These are phyloP conservation scores for Aureobasidium leucospermi DNA, from an alignment of 2,329 filamentous ascomycete species.

Conservation along the genomic window DNA sequence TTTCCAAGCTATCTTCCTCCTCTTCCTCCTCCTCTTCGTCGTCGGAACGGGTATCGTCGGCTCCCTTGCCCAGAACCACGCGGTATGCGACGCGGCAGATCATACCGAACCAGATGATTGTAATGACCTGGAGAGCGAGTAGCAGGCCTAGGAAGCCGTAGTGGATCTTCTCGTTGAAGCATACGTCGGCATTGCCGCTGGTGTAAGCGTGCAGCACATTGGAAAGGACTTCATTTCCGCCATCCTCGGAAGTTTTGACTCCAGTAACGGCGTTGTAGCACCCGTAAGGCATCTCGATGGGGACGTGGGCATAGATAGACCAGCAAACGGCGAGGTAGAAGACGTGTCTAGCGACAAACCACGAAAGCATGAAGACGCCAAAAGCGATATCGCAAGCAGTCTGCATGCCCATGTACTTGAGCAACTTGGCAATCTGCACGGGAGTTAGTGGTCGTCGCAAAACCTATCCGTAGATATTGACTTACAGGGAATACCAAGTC, in stretches of 20 bases:
- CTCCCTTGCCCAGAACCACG: slow-evolving; percentile 67
- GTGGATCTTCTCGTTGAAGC: slow-evolving; percentile 68
- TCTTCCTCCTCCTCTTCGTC: slow-evolving; percentile 67
- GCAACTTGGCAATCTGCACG: slow-evolving; percentile 74
- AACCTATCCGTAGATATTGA: not conserved
- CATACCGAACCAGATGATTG: slow-evolving; percentile 82
- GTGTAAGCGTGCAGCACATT: slow-evolving; percentile 70
- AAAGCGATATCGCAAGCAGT: slow-evolving; percentile 75
- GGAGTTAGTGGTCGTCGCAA: not conserved
- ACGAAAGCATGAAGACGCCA: slow-evolving; percentile 75
- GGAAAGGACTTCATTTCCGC: slow-evolving; percentile 36
- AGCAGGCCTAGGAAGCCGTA: slow-evolving; percentile 72
- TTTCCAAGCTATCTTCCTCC: slow-evolving; percentile 19
- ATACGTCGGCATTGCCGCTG: slow-evolving; percentile 61
- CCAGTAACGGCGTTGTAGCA: slow-evolving; percentile 60
- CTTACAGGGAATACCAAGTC: slow-evolving; percentile 81
- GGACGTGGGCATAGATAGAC: slow-evolving; percentile 66
- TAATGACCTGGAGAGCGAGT: slow-evolving; percentile 69
- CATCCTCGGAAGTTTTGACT: slow-evolving; percentile 46
- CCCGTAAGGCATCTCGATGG: slow-evolving; percentile 54
- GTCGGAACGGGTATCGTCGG: slow-evolving; percentile 83
- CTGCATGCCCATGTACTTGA: slow-evolving; percentile 79
- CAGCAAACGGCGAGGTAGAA: slow-evolving; percentile 74
- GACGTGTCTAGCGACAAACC: slow-evolving; percentile 77
- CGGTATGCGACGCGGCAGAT: slow-evolving; percentile 76